Percentiles rank a stretch among this genome's conserved stretches.
Conservation (phyloP, 495 filamentous ascomycete genomes). For the Hypomontagnella monticulosa region DNA sequence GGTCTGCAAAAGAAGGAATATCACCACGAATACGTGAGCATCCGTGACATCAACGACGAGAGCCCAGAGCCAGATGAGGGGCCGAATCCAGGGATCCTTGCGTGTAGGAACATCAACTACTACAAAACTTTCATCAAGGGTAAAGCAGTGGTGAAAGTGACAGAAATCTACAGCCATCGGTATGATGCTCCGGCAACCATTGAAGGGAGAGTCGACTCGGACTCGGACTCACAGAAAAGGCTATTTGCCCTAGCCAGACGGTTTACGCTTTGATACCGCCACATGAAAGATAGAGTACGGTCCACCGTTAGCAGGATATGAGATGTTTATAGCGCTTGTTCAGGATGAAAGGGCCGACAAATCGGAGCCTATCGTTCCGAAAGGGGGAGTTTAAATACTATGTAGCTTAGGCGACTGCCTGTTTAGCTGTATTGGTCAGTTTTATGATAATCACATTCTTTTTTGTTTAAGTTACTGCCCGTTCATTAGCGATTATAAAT, state of each 20-base stretch:
- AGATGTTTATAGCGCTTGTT: no score
- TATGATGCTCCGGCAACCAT: conserved; percentile 39
- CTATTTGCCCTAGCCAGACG: conserved; percentile 15
- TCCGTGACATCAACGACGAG: conserved; percentile 29
- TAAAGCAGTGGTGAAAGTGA: conserved; percentile 35
- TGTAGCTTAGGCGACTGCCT: no score
- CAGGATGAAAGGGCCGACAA: no score
- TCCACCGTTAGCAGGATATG: no score
- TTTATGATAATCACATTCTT: no score
- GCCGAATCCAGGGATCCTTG: conserved; percentile 11
- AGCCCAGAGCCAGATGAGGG: conserved; percentile 22
- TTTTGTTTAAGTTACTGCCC: no score
- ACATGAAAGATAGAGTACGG: no score
- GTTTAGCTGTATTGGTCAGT: no score
- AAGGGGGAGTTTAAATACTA: no score
- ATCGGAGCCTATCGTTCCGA: no score
- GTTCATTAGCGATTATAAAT: no score
- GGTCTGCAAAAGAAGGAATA: conserved; percentile 35
- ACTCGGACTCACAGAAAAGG: not conserved
- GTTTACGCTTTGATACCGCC: no score
- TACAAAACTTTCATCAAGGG: conserved; percentile 23
- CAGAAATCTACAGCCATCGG: conserved; percentile 29
- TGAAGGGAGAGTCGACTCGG: conserved; percentile 22
- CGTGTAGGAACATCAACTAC: not conserved
- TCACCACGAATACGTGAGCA: conserved; percentile 30